Percentiles rank a stretch among this genome's conserved stretches.
Evolutionary conservation across 257 asterid genomes (phyloP).

Genomic region (Agastache rugosa): DNA sequence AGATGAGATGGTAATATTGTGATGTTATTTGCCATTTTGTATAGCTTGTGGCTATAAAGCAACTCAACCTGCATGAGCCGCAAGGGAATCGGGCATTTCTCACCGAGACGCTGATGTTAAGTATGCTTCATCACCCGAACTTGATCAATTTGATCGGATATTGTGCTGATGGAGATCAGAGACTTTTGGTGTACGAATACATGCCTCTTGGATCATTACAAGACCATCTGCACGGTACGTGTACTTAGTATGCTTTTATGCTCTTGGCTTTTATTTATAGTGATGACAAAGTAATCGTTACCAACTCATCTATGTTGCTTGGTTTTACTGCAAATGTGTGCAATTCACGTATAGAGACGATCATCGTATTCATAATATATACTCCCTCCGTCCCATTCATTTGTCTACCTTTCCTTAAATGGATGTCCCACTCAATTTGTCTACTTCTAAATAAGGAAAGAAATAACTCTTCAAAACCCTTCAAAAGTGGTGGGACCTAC

Average conservation of each 20-base stretch:
- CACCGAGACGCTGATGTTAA: not conserved
- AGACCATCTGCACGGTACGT: conserved; percentile 74
- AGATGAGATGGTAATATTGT: not conserved
- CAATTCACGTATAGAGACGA: too few relatives aligned
- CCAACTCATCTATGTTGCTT: too few relatives aligned
- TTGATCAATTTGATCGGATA: conserved; percentile 64
- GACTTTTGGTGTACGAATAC: conserved; percentile 72
- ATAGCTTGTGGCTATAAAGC: conserved; percentile 1
- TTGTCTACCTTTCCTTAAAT: too few relatives aligned
- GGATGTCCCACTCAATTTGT: too few relatives aligned
- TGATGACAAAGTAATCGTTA: not conserved
- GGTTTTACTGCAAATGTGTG: too few relatives aligned
- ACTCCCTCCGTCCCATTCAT: too few relatives aligned
- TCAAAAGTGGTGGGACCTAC: too few relatives aligned
- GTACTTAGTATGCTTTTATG: not conserved
- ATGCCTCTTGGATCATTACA: conserved; percentile 79
- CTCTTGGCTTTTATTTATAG: not conserved
- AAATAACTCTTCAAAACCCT: too few relatives aligned
- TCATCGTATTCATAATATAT: too few relatives aligned
- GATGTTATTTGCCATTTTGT: not conserved
- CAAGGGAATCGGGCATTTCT: not conserved
- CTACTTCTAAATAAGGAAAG: too few relatives aligned
- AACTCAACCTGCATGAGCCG: not conserved
- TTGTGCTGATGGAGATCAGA: conserved; percentile 38
- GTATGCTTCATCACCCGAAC: not conserved